Conservation (phyloP, 805 yeast species). For the Spathaspora girioi region DNA sequence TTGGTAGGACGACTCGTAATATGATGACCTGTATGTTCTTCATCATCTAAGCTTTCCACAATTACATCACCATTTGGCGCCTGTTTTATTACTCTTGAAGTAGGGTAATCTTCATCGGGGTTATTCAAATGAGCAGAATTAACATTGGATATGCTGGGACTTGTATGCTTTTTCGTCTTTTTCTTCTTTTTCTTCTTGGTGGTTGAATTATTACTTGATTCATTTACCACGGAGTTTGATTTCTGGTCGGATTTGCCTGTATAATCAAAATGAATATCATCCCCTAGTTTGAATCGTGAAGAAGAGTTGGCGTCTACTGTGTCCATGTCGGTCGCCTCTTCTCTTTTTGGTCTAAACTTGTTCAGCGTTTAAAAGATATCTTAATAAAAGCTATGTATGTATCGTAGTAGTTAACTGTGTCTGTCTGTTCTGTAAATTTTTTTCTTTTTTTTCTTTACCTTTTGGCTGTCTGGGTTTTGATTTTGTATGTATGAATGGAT, state of each 20-base stretch:
- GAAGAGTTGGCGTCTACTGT: slow-evolving; percentile 1
- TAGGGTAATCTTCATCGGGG: slow-evolving; percentile 64
- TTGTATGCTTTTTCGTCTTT: slow-evolving; percentile 31
- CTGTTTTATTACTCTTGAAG: slow-evolving; percentile 65
- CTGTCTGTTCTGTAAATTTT: neutral
- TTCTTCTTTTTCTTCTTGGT: slow-evolving; percentile 25
- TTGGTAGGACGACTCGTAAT: slow-evolving; percentile 9
- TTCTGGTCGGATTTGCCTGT: neutral
- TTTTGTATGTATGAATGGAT: neutral
- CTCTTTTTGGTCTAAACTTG: neutral
- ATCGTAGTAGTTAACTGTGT: neutral
- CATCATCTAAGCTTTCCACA: slow-evolving; percentile 48
- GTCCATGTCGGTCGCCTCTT: neutral
- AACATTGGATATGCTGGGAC: slow-evolving; percentile 9
- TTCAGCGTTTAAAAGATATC: no score
- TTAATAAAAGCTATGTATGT: neutral
- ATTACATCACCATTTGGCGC: slow-evolving; percentile 75
- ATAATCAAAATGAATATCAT: slow-evolving; percentile 32
- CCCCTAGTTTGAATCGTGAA: slow-evolving; percentile 25
- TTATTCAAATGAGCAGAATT: slow-evolving; percentile 47
- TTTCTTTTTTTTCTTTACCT: no score
- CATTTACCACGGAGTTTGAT: slow-evolving; percentile 5
- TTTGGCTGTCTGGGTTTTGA: neutral
- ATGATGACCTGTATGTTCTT: slow-evolving; percentile 1
- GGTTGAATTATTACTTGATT: neutral